Base-by-base conservation (phyloP, 1,284 basidiomycete species). In the Sanghuangporus sanghuang region DNA sequence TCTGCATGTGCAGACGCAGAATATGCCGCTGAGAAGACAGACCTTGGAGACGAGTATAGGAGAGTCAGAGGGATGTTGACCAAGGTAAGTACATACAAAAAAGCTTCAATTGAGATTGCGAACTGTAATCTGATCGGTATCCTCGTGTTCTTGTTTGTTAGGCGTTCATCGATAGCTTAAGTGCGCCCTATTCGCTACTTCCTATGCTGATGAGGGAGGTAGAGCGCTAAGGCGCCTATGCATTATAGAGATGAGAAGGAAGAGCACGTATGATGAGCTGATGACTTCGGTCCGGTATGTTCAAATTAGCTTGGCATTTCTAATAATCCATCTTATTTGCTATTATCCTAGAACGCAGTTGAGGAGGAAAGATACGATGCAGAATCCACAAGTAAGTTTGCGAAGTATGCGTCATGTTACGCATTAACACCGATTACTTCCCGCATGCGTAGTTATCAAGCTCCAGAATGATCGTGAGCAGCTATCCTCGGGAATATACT, bases 91-190 rank as follows among this genome's bases (percentile, higher is more conserved):
- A n/a, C 18, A 8, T 9, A 27, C 23, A 23, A 46, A 46, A 32
- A 21, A 40, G 11, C 23, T 38, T 16, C 12, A 8, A 8, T 21
- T 14, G 23, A 14, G 42, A 27, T 32, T 6, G 42, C 14, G 32
- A 36, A 38, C 36, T 7, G 53, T 16, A 36, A n/a, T 56, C 9
- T 18, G 21, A 38, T n/a, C 23, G 3, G 18, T 38, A 12, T 12
- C 12, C 53, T 32, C 18, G 18, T 48, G 21, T 35, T 6, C 12
- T 7, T 27, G 27, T 40, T 35, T 39, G n/a, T 55, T 23, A 62
- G 63, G 59, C 59, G 18, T 64, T 64, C 54, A 58, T 64, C 32
- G 49, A 62, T 32, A 62, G 61, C 38, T 36, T 62, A 16, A 62
- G 61, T 64, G 23, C 38, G 57, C 49, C 5, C n/a, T 23, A 14